Base-by-base conservation (phyloP, 2,329 filamentous ascomycete genomes). In the Xylariaceae sp. region DNA sequence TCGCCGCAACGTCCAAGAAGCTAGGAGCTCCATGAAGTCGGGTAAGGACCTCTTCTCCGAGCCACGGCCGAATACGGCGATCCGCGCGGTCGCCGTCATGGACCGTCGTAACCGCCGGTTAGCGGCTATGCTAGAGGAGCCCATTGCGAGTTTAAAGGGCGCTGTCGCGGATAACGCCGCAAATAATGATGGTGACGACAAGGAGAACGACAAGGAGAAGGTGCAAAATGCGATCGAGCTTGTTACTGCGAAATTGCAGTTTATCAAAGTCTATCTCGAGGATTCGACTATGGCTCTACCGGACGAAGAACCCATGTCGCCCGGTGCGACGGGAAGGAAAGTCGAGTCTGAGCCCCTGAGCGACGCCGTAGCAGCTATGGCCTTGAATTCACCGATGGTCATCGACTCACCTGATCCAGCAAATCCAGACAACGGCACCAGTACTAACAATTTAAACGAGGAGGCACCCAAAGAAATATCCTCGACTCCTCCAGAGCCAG, bases 1-100 rank as follows among this genome's bases (percentile, higher is more conserved):
- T 40, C 79, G 80, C 48, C 85, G 86, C 57, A 90, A 89, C 54
- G 80, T 91, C 23, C 83, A 87, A 52, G 77, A 80, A 45, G 70
- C 73, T 2, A 70, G 75, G 23, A 71, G 67, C 22, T 63, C 67
- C 12, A 67, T 69, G 19, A 67, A 66, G 40, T 62, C 66, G 6
- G 60, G 64, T 10, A 65, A 62, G 35, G 63, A 66, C 33, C 52
- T 67, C 2, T 61, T 70, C 19, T 57, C 56, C 3, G 67, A 72
- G 36, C 53, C 59, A 5, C 58, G 51, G 16, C 51, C 54, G 19
- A 61, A 40, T 38, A 62, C 53, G 36, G 55, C 62, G 10, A 64
- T 57, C 45, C 63, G 59, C 45, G 67, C 71, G 1, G 58, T 82
- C 12, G 66, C 69, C 16, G 68, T 72, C 37, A 67, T 88, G 50